Evolutionary conservation across 805 yeast species (phyloP).

Genomic region (Henningerozyma blattae): DNA sequence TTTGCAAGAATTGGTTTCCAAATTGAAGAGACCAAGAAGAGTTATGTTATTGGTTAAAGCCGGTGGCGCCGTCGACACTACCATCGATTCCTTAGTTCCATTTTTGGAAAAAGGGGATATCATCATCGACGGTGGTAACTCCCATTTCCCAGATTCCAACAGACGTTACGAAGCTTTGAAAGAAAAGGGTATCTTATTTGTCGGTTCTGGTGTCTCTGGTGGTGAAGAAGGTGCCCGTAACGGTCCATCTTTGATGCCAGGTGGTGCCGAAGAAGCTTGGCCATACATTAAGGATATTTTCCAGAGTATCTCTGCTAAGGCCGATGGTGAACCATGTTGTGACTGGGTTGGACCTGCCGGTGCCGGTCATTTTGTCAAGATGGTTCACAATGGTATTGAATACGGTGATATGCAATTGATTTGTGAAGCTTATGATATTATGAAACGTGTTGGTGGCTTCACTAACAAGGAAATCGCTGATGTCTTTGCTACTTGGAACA

Average conservation of each 20-base stretch:
- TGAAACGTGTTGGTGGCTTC: conserved; percentile 90
- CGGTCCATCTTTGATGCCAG: conserved; percentile 99
- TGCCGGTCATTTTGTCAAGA: conserved; percentile 97
- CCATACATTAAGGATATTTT: conserved; percentile 94
- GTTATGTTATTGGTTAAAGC: conserved; percentile 91
- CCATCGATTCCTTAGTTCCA: conserved; percentile 81
- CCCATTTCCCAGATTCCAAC: conserved; percentile 97
- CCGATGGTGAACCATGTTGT: conserved; percentile 99
- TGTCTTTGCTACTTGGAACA: conserved; percentile 89
- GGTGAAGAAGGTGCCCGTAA: conserved; percentile 99
- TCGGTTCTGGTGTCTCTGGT: conserved; percentile 99
- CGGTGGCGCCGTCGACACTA: conserved; percentile 86
- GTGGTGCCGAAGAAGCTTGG: conserved; percentile 98
- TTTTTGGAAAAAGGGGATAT: conserved; percentile 92
- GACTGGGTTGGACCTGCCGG: conserved; percentile 99
- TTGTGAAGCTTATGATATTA: conserved; percentile 92
- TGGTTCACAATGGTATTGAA: conserved; percentile 99
- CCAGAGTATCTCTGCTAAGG: conserved; percentile 91
- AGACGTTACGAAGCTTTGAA: conserved; percentile 88
- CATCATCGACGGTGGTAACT: conserved; percentile 99
- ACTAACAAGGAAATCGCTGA: conserved; percentile 85
- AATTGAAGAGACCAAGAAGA: conserved; percentile 96
- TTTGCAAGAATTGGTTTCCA: conserved; percentile 71
- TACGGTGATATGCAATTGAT: conserved; percentile 99
- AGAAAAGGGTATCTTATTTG: conserved; percentile 78